Percentiles rank a stretch among this genome's conserved stretches.
These are phyloP conservation scores for Cryptococcus amylolentus DNA, from an alignment of 1,284 basidiomycete genomes.

Conservation along the genomic window DNA sequence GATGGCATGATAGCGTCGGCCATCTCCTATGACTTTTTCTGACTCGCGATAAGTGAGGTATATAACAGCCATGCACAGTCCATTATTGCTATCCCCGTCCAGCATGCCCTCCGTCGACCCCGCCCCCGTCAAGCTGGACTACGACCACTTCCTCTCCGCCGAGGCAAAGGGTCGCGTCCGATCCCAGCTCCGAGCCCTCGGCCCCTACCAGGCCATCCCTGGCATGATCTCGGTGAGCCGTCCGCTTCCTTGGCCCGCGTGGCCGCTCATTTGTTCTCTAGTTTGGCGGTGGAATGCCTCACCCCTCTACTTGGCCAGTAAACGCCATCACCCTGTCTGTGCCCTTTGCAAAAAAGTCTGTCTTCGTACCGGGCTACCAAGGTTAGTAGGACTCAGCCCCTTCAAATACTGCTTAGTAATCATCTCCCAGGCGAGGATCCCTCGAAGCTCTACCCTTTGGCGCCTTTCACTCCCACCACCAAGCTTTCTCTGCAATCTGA, in stretches of 20 bases:
- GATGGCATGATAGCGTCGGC: too few species aligned
- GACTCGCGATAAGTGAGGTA: too few species aligned
- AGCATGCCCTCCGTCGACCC: slow-evolving; percentile 4
- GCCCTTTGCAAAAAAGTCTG: slow-evolving; percentile 27
- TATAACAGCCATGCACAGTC: too few species aligned
- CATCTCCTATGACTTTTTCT: too few species aligned
- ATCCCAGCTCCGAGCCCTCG: slow-evolving; percentile 14
- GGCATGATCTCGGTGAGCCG: slow-evolving; percentile 19
- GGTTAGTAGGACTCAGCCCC: slow-evolving; percentile 11
- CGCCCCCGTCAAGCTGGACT: slow-evolving; percentile 12
- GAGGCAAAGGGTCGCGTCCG: slow-evolving; percentile 13
- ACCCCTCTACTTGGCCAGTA: slow-evolving; percentile 31
- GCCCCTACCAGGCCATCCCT: slow-evolving; percentile 17
- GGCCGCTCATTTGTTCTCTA: neutral
- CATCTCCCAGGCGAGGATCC: neutral
- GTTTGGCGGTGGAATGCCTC: slow-evolving; percentile 31
- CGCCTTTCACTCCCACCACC: slow-evolving; percentile 15
- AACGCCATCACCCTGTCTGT: slow-evolving; percentile 33
- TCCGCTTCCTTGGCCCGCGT: neutral
- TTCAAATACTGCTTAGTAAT: too few species aligned
- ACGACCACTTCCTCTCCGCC: slow-evolving; percentile 11
- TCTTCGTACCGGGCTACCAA: slow-evolving; percentile 31
- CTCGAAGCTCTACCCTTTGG: slow-evolving; percentile 15
- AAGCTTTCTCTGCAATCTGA: slow-evolving; percentile 7
- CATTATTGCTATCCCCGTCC: too few species aligned